Base-by-base conservation (phyloP, 345 rosid genomes). In the Eucalyptus marginata region DNA sequence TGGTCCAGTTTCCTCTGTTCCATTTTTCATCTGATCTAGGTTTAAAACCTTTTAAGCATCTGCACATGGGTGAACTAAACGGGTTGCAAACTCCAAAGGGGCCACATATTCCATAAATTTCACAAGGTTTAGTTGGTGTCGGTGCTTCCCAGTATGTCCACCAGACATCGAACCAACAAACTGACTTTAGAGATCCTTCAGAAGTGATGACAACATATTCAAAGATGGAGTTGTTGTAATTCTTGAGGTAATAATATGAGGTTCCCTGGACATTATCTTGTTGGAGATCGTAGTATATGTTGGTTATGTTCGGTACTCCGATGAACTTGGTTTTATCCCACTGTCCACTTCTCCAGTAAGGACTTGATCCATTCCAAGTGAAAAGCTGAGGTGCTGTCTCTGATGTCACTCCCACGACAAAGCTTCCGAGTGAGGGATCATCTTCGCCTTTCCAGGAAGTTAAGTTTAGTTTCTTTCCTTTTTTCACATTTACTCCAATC, bases 381-480 rank as follows among this genome's bases (percentile, higher is more conserved):
- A 92, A 89, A 18, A 85, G 25, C 49, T 93, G 93, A 11, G 94
- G 92, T 52, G 91, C 88, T 18, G 86, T 92, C 58, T 47, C 86
- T 31, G 84, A 83, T 6, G 91, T 80, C 27, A 93, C 3, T 62
- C 90, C 93, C 36, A 90, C 51, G n/a, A 88, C 44, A 27, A 51
- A 89, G 1, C n/a, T 89, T 17, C 95, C 95, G 3, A 88, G 76
- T 6, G 90, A 88, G 6, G 95, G 95, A 87, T 93, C 94, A 8
- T 85, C 86, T 7, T 43, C 16, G 44, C 83, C 90, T n/a, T 54
- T 90, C 95, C 94, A 93, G 4, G 94, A 91, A 24, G 49, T 90
- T 40, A 93, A 52, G 58, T 88, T 87, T 71, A 89, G 80, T 24
- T 92, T 81, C 13, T 89, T 17, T 15, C 90, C 88, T 15, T 84